Percentiles rank a stretch among this genome's conserved stretches.
These are phyloP conservation scores for Chaetomidium leptoderma DNA, from an alignment of 495 filamentous ascomycete genomes.

Conservation along the genomic window DNA sequence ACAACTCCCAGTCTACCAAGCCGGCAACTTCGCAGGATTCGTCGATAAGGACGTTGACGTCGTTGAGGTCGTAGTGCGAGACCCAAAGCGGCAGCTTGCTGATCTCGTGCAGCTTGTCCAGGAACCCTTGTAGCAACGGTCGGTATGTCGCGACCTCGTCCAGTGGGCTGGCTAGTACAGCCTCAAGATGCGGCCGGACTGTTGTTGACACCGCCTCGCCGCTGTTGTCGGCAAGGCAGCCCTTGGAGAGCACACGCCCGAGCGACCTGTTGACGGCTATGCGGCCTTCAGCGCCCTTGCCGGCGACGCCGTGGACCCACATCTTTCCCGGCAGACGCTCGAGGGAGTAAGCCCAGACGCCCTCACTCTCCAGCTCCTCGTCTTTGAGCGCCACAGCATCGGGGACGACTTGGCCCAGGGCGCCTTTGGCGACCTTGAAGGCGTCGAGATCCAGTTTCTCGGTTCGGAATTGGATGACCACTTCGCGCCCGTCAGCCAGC, in stretches of 20 bases:
- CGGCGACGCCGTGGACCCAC: conserved; percentile 4
- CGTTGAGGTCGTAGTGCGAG: conserved; percentile 8
- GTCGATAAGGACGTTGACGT: conserved; percentile 6
- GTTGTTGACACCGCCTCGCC: not conserved
- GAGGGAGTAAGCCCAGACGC: conserved; percentile 14
- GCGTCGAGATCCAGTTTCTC: conserved; percentile 14
- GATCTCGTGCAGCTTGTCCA: conserved; percentile 9
- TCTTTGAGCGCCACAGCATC: not conserved
- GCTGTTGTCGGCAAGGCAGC: conserved; percentile 1
- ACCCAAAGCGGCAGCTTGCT: conserved; percentile 12
- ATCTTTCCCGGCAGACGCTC: conserved; percentile 11
- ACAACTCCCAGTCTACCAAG: conserved; percentile 8
- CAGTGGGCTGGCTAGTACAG: conserved; percentile 1
- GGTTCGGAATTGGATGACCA: conserved; percentile 13
- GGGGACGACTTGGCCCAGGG: conserved; percentile 12
- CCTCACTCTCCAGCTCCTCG: conserved; percentile 5
- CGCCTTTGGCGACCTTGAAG: conserved; percentile 6
- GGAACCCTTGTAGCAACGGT: not conserved
- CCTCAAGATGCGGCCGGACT: conserved; percentile 9
- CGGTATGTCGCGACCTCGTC: not conserved
- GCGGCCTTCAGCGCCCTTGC: conserved; percentile 8
- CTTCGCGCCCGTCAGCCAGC: conserved; percentile 6
- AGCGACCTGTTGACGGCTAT: conserved; percentile 13
- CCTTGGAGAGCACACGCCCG: conserved; percentile 6
- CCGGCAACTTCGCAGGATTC: not conserved